These are phyloP conservation scores for Blastocystis sp. DNA, from an alignment of 352 stramenopile species.

Conservation along the genomic window DNA sequence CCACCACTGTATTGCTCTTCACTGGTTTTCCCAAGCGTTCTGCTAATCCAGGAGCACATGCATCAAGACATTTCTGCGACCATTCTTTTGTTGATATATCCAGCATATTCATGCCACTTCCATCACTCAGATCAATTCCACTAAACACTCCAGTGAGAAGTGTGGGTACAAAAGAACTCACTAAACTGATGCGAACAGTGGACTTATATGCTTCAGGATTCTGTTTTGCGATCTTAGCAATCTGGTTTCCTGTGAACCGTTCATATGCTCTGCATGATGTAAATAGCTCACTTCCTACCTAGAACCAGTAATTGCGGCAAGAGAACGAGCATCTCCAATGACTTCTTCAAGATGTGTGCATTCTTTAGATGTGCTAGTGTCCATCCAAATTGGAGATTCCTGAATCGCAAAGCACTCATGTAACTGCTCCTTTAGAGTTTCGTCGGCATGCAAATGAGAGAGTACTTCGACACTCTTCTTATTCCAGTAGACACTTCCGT, in stretches of 20 bases:
- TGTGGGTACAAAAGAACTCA: conserved; percentile 68
- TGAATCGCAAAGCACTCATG: background rate
- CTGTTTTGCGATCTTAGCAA: conserved; percentile 57
- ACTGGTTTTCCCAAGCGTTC: conserved; percentile 64
- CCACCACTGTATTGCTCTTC: conserved; percentile 5
- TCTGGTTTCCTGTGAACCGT: conserved; percentile 71
- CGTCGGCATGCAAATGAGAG: background rate
- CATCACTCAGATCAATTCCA: conserved; percentile 69
- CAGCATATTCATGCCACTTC: conserved; percentile 70
- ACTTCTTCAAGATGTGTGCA: conserved; percentile 38
- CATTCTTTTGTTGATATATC: conserved; percentile 38
- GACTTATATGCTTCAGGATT: conserved; percentile 37
- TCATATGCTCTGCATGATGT: conserved; percentile 51
- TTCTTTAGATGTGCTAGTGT: conserved; percentile 67
- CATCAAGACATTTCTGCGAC: conserved; percentile 29
- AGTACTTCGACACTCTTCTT: background rate
- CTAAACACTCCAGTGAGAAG: conserved; percentile 63
- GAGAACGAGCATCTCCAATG: conserved; percentile 53
- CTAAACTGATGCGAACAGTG: conserved; percentile 65
- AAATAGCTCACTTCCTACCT: background rate
- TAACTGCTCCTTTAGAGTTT: conserved; percentile 30
- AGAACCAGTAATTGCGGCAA: conserved; percentile 69
- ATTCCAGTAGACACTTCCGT: conserved; percentile 70
- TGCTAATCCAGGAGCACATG: conserved; percentile 24
- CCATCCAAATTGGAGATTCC: conserved; percentile 69